Base-by-base conservation (phyloP, 768 basidiomycete species). In the Vishniacozyma victoriae region DNA sequence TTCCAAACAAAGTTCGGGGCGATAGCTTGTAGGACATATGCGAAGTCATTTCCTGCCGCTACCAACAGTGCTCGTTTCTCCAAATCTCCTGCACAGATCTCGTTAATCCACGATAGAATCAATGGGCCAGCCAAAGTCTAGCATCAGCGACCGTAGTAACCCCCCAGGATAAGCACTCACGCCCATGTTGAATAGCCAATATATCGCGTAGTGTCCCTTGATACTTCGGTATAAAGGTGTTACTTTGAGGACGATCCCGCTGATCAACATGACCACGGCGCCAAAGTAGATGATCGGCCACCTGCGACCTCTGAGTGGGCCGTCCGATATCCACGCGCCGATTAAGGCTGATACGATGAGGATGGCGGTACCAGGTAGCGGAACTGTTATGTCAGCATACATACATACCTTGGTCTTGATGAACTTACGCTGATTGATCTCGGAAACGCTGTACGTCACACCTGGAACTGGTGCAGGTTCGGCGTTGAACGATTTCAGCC, bases 1-100 rank as follows among this genome's bases (percentile, higher is more conserved):
- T 62, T 64, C 66, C 66, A 68, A 5, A 60, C 57, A 36, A 68
- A 64, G 47, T 68, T 64, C 20, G 66, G 66, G 9, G 57, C 63
- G 25, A 63, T 48, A 31, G 59, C 54, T 40, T 64, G 65, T 4
- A 62, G 50, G 38, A 26, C 13, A 38, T 55, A 46, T 29, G 31
- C 54, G 41, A 40, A 50, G 31, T 39, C 44, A 24, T 44, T 55
- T 19, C 33, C 46, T 3, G 57, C 39, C 20, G 35, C 48, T 22
- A 45, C 50, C 16, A 41, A 43, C 31, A 59, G 42, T 1, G 46
- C 58, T 37, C 58, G 14, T 27, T 52, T 39, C 14, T 52, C 58
- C 15, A 44, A 39, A 29, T 37, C 44, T 19, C 44, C 43, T 7
- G 35, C 18, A 39, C 48, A 50, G 18, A 57, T 45, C 18, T 59